These are phyloP conservation scores for Nakazawaea wyomingensis DNA, from an alignment of 805 yeast species.

Conservation along the genomic window DNA sequence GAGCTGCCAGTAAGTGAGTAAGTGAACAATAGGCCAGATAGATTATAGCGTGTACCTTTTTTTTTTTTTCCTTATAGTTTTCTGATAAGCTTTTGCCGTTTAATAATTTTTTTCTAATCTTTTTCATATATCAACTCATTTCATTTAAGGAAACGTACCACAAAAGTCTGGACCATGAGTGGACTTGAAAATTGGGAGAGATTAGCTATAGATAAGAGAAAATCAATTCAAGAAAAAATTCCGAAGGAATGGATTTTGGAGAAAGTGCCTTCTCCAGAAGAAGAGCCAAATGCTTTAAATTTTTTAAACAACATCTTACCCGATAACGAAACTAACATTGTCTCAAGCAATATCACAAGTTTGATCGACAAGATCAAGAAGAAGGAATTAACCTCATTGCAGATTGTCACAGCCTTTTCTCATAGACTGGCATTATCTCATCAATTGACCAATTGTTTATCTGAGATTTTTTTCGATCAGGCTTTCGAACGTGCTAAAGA, in stretches of 20 bases:
- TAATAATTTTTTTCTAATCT: too few species aligned
- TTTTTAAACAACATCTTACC: constrained; percentile 21
- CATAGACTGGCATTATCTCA: constrained; percentile 38
- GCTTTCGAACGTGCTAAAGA: constrained; percentile 35
- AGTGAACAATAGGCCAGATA: neutral
- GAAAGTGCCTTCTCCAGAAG: constrained; percentile 23
- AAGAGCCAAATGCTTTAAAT: constrained; percentile 20
- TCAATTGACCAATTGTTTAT: constrained; percentile 36
- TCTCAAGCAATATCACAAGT: constrained; percentile 18
- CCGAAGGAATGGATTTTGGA: constrained; percentile 27
- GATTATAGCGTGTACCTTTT: neutral
- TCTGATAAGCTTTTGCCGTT: too few species aligned
- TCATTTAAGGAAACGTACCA: too few species aligned
- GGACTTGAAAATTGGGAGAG: constrained; percentile 14
- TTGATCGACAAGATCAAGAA: constrained; percentile 23
- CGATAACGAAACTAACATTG: constrained; percentile 19
- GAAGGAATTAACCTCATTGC: constrained; percentile 29
- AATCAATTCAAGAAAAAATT: constrained; percentile 19
- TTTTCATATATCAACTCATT: too few species aligned
- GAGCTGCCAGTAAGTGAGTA: neutral
- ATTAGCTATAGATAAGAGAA: constrained; percentile 18
- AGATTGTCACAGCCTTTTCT: constrained; percentile 35
- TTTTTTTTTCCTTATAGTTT: too few species aligned
- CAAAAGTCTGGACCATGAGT: neutral
- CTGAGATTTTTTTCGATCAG: constrained; percentile 35